These are phyloP conservation scores for Peronospora destructor DNA, from an alignment of 352 stramenopile species.

Conservation along the genomic window DNA sequence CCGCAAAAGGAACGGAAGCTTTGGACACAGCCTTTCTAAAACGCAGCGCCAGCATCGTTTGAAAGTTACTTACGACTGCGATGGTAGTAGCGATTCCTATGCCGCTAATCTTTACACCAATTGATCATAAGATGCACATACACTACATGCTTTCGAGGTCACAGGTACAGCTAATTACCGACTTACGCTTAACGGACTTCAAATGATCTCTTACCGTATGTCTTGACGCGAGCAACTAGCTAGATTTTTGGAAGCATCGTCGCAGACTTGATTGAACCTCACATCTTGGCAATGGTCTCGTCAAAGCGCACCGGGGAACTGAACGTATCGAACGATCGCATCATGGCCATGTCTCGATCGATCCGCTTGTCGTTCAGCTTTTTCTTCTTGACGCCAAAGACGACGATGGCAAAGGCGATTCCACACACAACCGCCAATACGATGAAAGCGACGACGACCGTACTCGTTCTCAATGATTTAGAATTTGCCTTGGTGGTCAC, in stretches of 20 bases:
- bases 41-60: conserved; percentile 5
- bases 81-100: conserved; percentile 14
- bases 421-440: conserved; percentile 20
- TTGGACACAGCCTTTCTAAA: conserved; percentile 1
- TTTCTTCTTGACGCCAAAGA: conserved; percentile 25
- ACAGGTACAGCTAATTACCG: conserved; percentile 1
- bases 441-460: conserved; percentile 20
- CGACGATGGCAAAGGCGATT: conserved; percentile 21
- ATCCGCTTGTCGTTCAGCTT: conserved; percentile 26
- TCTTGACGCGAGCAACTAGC: conserved; percentile 1
- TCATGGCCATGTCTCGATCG: conserved; percentile 19
- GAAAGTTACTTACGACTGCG: conserved; percentile 13
- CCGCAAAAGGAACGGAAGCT: conserved; percentile 5
- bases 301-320: conserved; percentile 25
- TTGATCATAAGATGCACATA: conserved; percentile 12
- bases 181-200: no score
- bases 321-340: conserved; percentile 25
- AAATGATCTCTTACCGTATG: no score
- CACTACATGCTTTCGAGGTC: conserved; percentile 4
- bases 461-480: conserved; percentile 13
- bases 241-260: neutral
- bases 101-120: conserved; percentile 6
- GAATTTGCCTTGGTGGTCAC: conserved; percentile 16
- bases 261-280: conserved; percentile 6
- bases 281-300: conserved; percentile 32